Evolutionary conservation across 2,329 filamentous ascomycete species (phyloP), one percentile per base, ranked within the genome.

Genomic region (Colletotrichum musae): DNA sequence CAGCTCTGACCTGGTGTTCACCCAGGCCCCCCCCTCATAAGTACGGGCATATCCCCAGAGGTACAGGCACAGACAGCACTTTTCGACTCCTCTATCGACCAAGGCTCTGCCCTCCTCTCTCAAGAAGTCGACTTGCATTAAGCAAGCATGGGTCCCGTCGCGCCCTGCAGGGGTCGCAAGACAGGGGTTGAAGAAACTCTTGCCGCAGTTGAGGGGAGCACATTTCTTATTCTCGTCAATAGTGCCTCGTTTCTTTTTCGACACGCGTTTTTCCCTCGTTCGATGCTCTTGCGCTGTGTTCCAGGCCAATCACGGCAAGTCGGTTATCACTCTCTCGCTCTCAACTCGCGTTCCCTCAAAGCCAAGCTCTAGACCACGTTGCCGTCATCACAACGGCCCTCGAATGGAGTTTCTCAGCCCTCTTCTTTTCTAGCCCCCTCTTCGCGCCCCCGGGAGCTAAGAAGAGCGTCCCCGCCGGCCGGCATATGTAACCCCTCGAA

Each of bases 291-390:
- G 45, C 58, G 10, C 47, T 16, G 36, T 54, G 50, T 47, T 54
- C 50, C 50, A 54, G 39, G 26, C 59, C 59, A 62, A 62, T 62
- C 50, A 62, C 39, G 6, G n/a, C 21, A 12, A n/a, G 26, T 45
- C 21, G 48, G 16, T 18, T 36, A 10, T n/a, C 59, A 43, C 36
- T 18, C 47, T 18, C 21, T 54, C 39, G 59, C 59, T 47, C 47
- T 24, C 48, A 53, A 15, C 32, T 32, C 15, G 48, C 36, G 43
- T 28, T 7, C 9, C 6, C 6, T 2, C 28, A 10, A 7, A 36
- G 32, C 4, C 32, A 36, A 6, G 32, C 32, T 61, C 48, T 52
- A 48, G 43, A 26, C 16, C 48, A 36, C 32, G 21, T 52, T 61
- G 48, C 39, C 52, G 58, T 61, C 58, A 53, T 61, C 58, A 21